Percentiles rank a stretch among this genome's conserved stretches.
phyloP scores from a whole-genome alignment of 176 grass and related monocot genomes.

The Zoysia pacifica region DNA sequence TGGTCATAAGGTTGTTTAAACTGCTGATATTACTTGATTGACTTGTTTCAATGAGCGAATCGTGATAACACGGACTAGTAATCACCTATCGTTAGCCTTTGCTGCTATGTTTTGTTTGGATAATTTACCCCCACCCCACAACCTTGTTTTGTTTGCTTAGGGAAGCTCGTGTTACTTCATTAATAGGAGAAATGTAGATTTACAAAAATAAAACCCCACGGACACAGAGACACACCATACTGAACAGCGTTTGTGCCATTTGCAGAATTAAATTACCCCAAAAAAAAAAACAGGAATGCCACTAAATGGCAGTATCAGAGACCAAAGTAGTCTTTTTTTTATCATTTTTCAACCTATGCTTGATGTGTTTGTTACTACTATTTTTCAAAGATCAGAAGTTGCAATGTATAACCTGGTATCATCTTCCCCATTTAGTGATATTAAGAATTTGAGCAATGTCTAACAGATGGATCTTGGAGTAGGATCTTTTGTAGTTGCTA shows the following conservation, averaged over 20 bases:
- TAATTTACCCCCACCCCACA: not conserved
- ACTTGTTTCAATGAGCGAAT: constrained; percentile 14
- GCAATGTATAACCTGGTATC: constrained; percentile 8
- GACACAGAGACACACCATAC: too few species aligned
- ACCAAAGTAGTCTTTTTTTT: not conserved
- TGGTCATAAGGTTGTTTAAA: not conserved
- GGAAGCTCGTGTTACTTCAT: too few species aligned
- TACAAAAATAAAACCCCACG: too few species aligned
- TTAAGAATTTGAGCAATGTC: constrained; percentile 41
- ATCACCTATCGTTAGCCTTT: constrained; percentile 17
- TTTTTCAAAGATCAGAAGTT: constrained; percentile 36
- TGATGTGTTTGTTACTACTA: constrained; percentile 1
- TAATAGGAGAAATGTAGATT: too few species aligned
- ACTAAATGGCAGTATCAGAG: too few species aligned
- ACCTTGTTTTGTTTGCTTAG: not conserved
- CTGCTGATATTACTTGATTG: constrained; percentile 26
- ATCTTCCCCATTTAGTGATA: constrained; percentile 25
- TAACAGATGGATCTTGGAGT: constrained; percentile 98
- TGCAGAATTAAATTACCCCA: too few species aligned
- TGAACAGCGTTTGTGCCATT: too few species aligned
- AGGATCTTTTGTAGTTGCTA: constrained; percentile 92
- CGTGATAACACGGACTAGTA: not conserved
- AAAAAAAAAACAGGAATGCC: too few species aligned
- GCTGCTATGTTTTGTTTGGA: not conserved
- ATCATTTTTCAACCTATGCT: not conserved